phyloP scores from a whole-genome alignment of 345 rosid species.

The Syzygium aqueum region DNA sequence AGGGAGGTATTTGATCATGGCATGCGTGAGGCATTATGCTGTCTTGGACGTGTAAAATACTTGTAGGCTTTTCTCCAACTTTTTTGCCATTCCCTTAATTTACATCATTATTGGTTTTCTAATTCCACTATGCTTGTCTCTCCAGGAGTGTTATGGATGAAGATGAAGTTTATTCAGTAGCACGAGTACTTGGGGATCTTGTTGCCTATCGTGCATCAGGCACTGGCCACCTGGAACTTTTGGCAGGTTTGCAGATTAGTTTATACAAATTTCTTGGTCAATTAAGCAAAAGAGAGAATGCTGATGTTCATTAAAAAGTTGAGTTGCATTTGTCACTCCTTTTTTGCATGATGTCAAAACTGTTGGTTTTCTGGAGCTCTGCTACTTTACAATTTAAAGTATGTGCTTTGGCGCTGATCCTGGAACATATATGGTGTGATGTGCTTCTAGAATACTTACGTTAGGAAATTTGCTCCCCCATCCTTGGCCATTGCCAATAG shows the following conservation, averaged over 20 bases:
- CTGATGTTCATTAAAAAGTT: background rate
- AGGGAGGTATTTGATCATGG: conserved; percentile 90
- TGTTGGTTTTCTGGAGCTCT: background rate
- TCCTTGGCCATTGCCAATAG: background rate
- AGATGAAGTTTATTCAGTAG: conserved; percentile 86
- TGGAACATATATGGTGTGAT: background rate
- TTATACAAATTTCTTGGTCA: background rate
- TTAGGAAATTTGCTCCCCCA: background rate
- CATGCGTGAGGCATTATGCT: conserved; percentile 90
- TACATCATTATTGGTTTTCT: background rate
- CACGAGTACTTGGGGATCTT: conserved; percentile 76
- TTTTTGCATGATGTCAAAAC: background rate
- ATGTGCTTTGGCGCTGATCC: background rate
- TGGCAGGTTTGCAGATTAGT: conserved; percentile 45
- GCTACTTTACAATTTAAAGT: background rate
- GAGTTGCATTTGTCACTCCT: background rate
- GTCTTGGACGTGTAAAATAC: conserved; percentile 73
- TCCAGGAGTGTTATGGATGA: conserved; percentile 61
- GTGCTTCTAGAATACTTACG: background rate
- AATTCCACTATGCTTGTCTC: conserved; percentile 1
- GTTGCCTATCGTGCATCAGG: conserved; percentile 92
- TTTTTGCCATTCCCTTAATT: background rate
- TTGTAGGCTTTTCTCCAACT: conserved; percentile 34
- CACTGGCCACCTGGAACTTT: conserved; percentile 84
- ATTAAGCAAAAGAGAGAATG: background rate